Evolutionary conservation across 2,329 filamentous ascomycete species (phyloP).

Genomic region (Kalmusia sp.): DNA sequence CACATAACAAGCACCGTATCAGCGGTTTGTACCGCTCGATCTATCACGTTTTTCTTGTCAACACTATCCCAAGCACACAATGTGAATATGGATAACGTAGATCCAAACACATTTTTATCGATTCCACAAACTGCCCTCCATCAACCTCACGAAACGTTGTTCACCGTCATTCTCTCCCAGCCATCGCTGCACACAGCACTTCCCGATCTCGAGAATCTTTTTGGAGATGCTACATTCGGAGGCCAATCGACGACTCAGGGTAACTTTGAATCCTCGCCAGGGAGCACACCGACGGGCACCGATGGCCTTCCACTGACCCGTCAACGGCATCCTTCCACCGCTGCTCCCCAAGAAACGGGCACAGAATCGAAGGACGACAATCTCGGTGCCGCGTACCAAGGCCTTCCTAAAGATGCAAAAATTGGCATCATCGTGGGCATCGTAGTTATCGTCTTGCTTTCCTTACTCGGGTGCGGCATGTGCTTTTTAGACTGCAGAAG

Average conservation of each 20-base stretch:
- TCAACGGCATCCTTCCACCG: background rate
- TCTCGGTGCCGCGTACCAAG: background rate
- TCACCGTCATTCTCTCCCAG: background rate
- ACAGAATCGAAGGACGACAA: background rate
- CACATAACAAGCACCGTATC: background rate
- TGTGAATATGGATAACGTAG: background rate
- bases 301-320: background rate
- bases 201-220: constrained; percentile 4
- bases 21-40: background rate
- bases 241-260: background rate
- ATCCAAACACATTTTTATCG: background rate
- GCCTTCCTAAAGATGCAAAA: constrained; percentile 14
- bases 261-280: background rate
- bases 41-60: background rate
- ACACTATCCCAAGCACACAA: background rate
- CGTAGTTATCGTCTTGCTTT: constrained; percentile 16
- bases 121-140: background rate
- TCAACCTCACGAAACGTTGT: background rate
- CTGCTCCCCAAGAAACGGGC: background rate
- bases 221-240: background rate
- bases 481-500: constrained; percentile 16
- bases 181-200: background rate
- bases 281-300: background rate
- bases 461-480: constrained; percentile 16
- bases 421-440: constrained; percentile 24